These are phyloP conservation scores for Xerocomus potaroensis DNA, from an alignment of 768 basidiomycete genomes.

Conservation along the genomic window DNA sequence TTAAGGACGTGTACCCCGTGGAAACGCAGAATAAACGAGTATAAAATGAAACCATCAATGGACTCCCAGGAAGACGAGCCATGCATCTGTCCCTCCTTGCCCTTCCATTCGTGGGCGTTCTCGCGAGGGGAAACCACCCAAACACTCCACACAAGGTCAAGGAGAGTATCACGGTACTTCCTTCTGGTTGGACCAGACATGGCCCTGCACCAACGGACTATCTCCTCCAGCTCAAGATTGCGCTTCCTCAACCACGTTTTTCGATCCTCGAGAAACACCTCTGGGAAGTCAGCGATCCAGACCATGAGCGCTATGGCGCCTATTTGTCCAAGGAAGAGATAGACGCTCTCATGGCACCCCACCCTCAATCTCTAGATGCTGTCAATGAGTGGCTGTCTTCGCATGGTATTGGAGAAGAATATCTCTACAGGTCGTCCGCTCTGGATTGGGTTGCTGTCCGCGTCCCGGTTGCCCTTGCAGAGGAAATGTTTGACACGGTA, in stretches of 20 bases:
- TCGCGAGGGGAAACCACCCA: constrained; percentile 15
- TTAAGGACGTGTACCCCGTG: too few relatives aligned
- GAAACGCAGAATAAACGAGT: too few relatives aligned
- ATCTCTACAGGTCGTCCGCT: constrained; percentile 54
- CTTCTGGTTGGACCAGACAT: constrained; percentile 46
- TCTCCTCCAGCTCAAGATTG: constrained; percentile 54
- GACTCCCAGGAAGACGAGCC: too few relatives aligned
- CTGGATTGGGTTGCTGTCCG: constrained; percentile 65
- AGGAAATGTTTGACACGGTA: constrained; percentile 70
- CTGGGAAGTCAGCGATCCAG: constrained; percentile 56
- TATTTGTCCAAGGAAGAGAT: constrained; percentile 64
- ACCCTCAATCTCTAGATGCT: constrained; percentile 43
- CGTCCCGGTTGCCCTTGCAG: constrained; percentile 55
- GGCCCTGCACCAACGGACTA: constrained; percentile 42
- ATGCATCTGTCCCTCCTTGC: constrained; percentile 14
- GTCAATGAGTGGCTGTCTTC: constrained; percentile 61
- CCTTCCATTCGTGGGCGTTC: constrained; percentile 9
- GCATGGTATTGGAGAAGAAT: constrained; percentile 47
- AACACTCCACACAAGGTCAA: constrained; percentile 39
- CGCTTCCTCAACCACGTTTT: constrained; percentile 51
- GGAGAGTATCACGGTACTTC: constrained; percentile 41
- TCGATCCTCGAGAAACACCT: constrained; percentile 46
- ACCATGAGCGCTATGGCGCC: constrained; percentile 49
- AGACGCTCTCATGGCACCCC: constrained; percentile 57
- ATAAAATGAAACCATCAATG: too few relatives aligned